Percentiles rank a stretch among this genome's conserved stretches.
Conservation (phyloP, 805 yeast genomes). For the Schizosaccharomyces lindneri region DNA sequence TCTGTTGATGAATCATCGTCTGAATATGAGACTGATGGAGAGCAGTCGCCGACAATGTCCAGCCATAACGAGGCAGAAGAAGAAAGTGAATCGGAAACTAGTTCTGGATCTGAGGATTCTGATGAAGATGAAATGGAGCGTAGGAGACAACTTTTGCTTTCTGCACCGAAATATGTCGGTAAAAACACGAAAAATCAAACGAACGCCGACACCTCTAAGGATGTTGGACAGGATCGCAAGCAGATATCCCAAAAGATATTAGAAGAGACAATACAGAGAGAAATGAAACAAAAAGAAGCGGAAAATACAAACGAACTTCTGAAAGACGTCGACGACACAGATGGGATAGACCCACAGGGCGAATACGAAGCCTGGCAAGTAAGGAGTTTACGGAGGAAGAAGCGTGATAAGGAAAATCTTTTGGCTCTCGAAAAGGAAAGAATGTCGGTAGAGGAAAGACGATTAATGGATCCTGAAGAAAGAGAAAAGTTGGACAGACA, state of each 20-base stretch:
- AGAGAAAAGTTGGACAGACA: slow-evolving; percentile 6
- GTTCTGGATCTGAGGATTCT: not conserved
- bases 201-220: not conserved
- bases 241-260: not conserved
- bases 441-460: slow-evolving; percentile 14
- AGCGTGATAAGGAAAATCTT: slow-evolving; percentile 17
- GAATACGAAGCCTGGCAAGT: slow-evolving; percentile 21
- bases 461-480: slow-evolving; percentile 13
- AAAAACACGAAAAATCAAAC: not conserved
- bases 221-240: not conserved
- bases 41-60: not conserved
- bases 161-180: not conserved
- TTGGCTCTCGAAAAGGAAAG: slow-evolving; percentile 14
- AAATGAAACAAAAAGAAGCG: not conserved
- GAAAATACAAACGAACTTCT: not conserved
- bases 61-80: not conserved
- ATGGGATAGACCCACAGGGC: slow-evolving; percentile 27
- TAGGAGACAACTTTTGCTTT: not conserved
- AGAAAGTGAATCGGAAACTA: not conserved
- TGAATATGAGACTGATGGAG: not conserved
- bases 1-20: not conserved
- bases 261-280: slow-evolving; percentile 4
- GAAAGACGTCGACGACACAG: slow-evolving; percentile 29
- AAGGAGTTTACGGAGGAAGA: slow-evolving; percentile 18
- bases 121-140: not conserved